A percentile compares a stretch with the other conserved stretches of the same genome.
These are phyloP conservation scores for Vanrija pseudolonga DNA, from an alignment of 1,284 basidiomycete genomes.

Conservation along the genomic window DNA sequence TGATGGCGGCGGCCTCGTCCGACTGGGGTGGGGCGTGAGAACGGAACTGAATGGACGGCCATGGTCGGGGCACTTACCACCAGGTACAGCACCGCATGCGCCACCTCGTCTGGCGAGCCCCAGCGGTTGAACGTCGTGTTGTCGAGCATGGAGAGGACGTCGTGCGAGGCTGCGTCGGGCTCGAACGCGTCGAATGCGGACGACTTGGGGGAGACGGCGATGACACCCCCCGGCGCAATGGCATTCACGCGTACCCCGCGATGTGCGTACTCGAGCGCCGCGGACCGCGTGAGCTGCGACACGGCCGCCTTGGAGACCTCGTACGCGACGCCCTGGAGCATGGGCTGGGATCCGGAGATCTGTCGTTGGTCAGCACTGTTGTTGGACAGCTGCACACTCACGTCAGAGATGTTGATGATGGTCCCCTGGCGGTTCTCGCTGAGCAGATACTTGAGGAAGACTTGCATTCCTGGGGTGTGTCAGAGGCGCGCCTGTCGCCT, in stretches of 20 bases:
- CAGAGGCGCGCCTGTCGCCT: too few species aligned
- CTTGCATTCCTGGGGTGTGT: not conserved
- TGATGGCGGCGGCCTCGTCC: constrained; percentile 3
- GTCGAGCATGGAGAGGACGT: not conserved
- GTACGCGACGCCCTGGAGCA: constrained; percentile 3
- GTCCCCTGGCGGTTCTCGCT: not conserved
- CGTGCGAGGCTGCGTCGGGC: not conserved
- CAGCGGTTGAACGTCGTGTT: constrained; percentile 2
- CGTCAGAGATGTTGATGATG: constrained; percentile 8
- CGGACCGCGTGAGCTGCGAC: not conserved
- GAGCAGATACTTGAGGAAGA: constrained; percentile 1
- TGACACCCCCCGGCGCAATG: constrained; percentile 1
- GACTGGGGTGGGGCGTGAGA: not conserved
- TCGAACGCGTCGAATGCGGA: too few species aligned
- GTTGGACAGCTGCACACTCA: not conserved
- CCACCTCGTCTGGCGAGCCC: constrained; percentile 4
- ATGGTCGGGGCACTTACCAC: constrained; percentile 1
- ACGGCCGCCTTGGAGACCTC: constrained; percentile 6
- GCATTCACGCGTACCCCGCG: constrained; percentile 4
- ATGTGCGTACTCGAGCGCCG: constrained; percentile 3
- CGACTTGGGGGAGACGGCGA: not conserved
- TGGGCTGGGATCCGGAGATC: not conserved
- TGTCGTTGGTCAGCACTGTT: not conserved
- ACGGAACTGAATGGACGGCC: too few species aligned
- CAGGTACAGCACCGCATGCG: constrained; percentile 3